Evolutionary conservation across 1,284 basidiomycete species (phyloP).

Genomic region (Stygiomarasmius scandens): DNA sequence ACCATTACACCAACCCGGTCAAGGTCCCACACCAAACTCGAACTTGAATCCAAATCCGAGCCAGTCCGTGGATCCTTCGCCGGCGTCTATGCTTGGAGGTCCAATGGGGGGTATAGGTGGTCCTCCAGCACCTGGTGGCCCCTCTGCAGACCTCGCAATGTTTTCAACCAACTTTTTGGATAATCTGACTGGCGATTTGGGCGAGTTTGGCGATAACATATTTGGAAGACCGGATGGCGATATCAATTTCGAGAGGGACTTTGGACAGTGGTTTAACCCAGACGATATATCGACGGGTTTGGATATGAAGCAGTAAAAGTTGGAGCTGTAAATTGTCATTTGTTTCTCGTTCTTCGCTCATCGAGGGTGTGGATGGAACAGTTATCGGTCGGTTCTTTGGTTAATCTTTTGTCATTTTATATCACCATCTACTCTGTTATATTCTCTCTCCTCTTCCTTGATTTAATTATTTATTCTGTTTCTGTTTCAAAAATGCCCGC

Average conservation of each 20-base stretch:
- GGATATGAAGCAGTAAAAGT: slow-evolving; percentile 16
- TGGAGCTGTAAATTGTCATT: no score
- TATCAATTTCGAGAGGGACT: slow-evolving; percentile 67
- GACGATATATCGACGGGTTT: slow-evolving; percentile 36
- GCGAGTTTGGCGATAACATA: slow-evolving; percentile 46
- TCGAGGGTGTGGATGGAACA: background rate
- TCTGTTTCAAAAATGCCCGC: background rate
- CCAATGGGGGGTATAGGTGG: slow-evolving; percentile 20
- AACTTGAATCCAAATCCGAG: no score
- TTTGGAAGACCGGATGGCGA: slow-evolving; percentile 40
- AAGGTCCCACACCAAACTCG: slow-evolving; percentile 17
- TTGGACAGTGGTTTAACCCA: slow-evolving; percentile 69
- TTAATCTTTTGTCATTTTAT: background rate
- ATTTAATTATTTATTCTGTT: background rate
- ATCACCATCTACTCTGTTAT: background rate
- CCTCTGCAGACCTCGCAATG: slow-evolving; percentile 20
- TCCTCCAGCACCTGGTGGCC: background rate
- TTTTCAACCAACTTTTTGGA: slow-evolving; percentile 47
- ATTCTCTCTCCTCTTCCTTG: background rate
- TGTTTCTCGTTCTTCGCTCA: background rate
- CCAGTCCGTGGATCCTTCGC: slow-evolving; percentile 43
- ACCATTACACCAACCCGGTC: background rate
- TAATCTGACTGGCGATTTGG: slow-evolving; percentile 38
- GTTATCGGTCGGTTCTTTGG: background rate
- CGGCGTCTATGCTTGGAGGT: slow-evolving; percentile 43